These are phyloP conservation scores for Diaporthe humulicola DNA, from an alignment of 2,329 filamentous ascomycete species.

Conservation along the genomic window DNA sequence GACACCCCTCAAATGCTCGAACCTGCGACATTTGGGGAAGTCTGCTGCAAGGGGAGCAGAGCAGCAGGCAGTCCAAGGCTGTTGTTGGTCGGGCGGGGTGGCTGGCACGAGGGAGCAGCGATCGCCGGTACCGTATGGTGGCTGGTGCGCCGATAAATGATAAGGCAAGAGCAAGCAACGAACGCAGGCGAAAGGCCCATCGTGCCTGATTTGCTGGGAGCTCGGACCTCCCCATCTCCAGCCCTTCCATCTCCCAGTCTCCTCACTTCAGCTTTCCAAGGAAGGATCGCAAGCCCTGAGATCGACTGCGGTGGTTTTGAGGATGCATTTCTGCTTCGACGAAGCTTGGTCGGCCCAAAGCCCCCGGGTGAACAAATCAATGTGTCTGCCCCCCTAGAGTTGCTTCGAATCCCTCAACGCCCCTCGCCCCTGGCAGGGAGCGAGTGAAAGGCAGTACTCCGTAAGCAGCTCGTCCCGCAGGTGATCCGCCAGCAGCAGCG, in stretches of 20 bases:
- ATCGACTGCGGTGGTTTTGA: not conserved
- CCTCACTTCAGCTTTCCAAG: not conserved
- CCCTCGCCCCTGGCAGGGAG: not conserved
- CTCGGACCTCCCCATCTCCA: slow-evolving; percentile 17
- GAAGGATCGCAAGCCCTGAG: not conserved
- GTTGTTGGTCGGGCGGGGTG: slow-evolving; percentile 6
- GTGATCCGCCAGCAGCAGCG: not conserved
- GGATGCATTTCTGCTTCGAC: slow-evolving; percentile 3
- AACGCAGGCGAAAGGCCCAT: not conserved
- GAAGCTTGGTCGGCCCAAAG: not conserved
- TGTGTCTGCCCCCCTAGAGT: not conserved
- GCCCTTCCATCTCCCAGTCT: not conserved
- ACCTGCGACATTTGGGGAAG: slow-evolving; percentile 1
- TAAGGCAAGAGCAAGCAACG: not conserved
- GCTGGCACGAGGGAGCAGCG: slow-evolving; percentile 5
- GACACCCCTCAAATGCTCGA: not conserved
- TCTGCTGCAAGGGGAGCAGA: slow-evolving; percentile 21
- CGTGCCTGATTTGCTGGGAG: slow-evolving; percentile 7
- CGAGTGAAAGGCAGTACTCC: not conserved
- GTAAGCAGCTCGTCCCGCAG: not conserved
- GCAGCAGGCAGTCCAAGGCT: not conserved
- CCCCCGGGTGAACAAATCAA: not conserved
- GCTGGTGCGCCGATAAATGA: slow-evolving; percentile 14
- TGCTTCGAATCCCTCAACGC: not conserved
- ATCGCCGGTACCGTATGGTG: slow-evolving; percentile 15